Conservation (phyloP, 306 rosid species). For the Oemleria cerasiformis region DNA sequence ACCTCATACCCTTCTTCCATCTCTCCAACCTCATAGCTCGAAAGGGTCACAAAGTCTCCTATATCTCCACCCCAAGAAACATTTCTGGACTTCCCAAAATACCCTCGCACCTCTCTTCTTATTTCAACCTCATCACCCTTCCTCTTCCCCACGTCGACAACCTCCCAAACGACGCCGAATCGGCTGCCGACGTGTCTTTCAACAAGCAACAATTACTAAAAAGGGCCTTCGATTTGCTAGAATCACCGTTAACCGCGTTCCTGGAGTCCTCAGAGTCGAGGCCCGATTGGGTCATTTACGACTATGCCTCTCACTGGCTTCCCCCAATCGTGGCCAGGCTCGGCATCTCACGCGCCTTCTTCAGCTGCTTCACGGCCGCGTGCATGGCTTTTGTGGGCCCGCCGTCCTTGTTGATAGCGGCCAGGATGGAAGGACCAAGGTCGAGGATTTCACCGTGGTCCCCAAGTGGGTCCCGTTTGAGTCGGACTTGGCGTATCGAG, state of each 20-base stretch:
- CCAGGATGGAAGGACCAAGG: constrained; percentile 15
- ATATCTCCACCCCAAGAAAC: constrained; percentile 42
- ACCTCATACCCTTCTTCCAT: constrained; percentile 43
- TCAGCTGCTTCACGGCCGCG: constrained; percentile 41
- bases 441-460: constrained; percentile 36
- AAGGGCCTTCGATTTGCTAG: constrained; percentile 37
- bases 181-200: constrained; percentile 41
- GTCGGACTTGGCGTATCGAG: constrained; percentile 20
- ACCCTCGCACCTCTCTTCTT: constrained; percentile 37
- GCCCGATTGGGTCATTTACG: constrained; percentile 51
- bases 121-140: constrained; percentile 27
- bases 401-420: constrained; percentile 24
- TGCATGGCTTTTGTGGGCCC: constrained; percentile 25
- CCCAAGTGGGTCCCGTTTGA: constrained; percentile 38
- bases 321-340: constrained; percentile 33
- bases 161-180: constrained; percentile 39
- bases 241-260: constrained; percentile 17
- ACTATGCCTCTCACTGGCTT: constrained; percentile 54
- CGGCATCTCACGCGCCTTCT: constrained; percentile 30
- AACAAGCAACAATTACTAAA: constrained; percentile 33
- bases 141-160: constrained; percentile 30
- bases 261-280: constrained; percentile 9
- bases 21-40: constrained; percentile 37
- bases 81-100: constrained; percentile 28
- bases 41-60: constrained; percentile 35